Evolutionary conservation across 352 stramenopile genomes (phyloP).

Genomic region (Ophiocytium majus): DNA sequence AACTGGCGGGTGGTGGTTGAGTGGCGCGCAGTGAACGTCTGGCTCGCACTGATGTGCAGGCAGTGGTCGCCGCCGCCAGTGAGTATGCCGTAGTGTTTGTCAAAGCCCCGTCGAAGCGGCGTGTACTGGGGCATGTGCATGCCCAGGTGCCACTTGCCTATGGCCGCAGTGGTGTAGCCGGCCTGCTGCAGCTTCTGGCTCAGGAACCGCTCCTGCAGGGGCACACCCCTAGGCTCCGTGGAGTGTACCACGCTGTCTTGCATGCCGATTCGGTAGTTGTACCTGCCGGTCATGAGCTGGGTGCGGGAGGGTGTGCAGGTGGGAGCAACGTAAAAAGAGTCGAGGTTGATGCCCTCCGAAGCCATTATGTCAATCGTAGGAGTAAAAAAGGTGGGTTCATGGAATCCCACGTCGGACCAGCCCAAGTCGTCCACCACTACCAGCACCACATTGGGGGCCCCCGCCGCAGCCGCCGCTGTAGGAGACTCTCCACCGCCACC

Average conservation of each 20-base stretch:
- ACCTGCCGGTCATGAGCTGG: conserved; percentile 54
- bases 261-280: conserved; percentile 53
- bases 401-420: conserved; percentile 49
- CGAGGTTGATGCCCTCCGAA: conserved; percentile 43
- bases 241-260: conserved; percentile 54
- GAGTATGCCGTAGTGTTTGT: conserved; percentile 55
- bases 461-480: background rate
- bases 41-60: conserved; percentile 38
- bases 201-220: conserved; percentile 40
- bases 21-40: conserved; percentile 36
- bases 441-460: conserved; percentile 37
- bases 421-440: conserved; percentile 51
- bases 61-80: conserved; percentile 53
- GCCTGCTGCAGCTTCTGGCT: conserved; percentile 47
- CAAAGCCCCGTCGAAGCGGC: conserved; percentile 51
- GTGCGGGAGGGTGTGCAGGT: conserved; percentile 51
- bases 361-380: conserved; percentile 48
- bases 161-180: conserved; percentile 42
- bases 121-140: conserved; percentile 50
- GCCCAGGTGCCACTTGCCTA: conserved; percentile 57
- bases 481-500: background rate
- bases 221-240: conserved; percentile 43
- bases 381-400: conserved; percentile 46
- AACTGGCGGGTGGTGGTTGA: conserved; percentile 21
- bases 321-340: conserved; percentile 44